phyloP scores from a whole-genome alignment of 768 basidiomycete genomes.

The Termitomyces titanicus region DNA sequence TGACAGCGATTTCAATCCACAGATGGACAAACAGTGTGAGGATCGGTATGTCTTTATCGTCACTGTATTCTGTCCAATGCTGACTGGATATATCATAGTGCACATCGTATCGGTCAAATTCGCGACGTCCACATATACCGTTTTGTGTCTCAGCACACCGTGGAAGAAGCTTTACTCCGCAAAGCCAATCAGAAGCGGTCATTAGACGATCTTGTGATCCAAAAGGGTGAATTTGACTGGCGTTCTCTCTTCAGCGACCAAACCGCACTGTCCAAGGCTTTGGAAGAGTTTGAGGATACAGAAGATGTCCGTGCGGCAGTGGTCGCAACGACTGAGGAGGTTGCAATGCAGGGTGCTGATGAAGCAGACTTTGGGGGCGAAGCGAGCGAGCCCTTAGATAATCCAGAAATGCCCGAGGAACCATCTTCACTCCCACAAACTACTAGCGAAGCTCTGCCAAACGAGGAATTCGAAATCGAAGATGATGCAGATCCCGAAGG shows the following conservation, averaged over 20 bases:
- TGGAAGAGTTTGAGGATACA: slow-evolving; percentile 84
- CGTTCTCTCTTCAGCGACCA: slow-evolving; percentile 73
- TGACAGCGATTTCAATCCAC: slow-evolving; percentile 95
- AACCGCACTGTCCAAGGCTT: slow-evolving; percentile 60
- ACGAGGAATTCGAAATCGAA: slow-evolving; percentile 34
- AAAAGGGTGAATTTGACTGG: slow-evolving; percentile 95
- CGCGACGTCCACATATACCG: slow-evolving; percentile 96
- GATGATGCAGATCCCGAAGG: slow-evolving; percentile 52
- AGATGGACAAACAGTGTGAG: slow-evolving; percentile 97
- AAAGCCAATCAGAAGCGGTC: slow-evolving; percentile 98
- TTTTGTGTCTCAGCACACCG: slow-evolving; percentile 84
- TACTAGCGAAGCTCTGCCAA: slow-evolving; percentile 25
- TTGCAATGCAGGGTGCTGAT: slow-evolving; percentile 71
- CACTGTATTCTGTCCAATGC: neutral
- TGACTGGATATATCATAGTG: slow-evolving; percentile 39
- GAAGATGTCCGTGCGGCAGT: slow-evolving; percentile 84
- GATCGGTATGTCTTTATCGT: slow-evolving; percentile 57
- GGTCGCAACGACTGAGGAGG: slow-evolving; percentile 71
- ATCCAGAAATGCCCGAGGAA: slow-evolving; percentile 6
- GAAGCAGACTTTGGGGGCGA: slow-evolving; percentile 75
- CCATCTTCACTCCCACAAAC: slow-evolving; percentile 13
- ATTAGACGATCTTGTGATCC: slow-evolving; percentile 87
- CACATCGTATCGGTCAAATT: slow-evolving; percentile 97
- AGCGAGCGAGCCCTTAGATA: slow-evolving; percentile 16
- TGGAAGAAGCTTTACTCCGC: slow-evolving; percentile 94